A percentile compares a stretch with the other conserved stretches of the same genome.
Evolutionary conservation across 345 rosid genomes (phyloP).

Genomic region (Orychophragmus violaceus): DNA sequence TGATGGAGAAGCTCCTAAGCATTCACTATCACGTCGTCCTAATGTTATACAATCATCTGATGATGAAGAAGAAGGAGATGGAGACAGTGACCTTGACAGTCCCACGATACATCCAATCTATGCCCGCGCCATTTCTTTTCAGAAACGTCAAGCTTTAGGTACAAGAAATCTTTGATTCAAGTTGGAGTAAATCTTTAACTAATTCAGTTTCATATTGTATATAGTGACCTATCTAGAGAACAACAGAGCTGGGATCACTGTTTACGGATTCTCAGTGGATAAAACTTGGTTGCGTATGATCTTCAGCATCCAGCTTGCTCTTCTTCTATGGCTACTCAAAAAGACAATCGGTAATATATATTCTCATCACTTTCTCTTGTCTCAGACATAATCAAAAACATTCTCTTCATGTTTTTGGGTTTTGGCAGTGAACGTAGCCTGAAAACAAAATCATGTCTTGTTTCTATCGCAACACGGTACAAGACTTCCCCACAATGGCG

Average conservation of each 20-base stretch:
- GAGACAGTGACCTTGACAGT: conserved; percentile 49
- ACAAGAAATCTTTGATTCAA: conserved; percentile 1
- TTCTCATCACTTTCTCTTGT: not conserved
- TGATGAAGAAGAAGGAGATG: conserved; percentile 58
- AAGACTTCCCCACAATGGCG: not conserved
- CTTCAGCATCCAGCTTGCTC: conserved; percentile 66
- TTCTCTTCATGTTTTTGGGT: not conserved
- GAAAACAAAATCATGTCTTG: conserved; percentile 1
- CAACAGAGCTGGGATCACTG: conserved; percentile 77
- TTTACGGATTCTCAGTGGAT: conserved; percentile 71
- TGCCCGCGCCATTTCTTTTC: conserved; percentile 59
- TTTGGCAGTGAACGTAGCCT: conserved; percentile 29
- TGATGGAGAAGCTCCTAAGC: conserved; percentile 44
- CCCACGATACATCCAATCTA: conserved; percentile 44
- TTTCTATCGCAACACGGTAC: not conserved
- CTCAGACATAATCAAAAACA: not conserved
- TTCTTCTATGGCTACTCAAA: conserved; percentile 81
- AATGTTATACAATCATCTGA: conserved; percentile 34
- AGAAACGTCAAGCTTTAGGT: conserved; percentile 86
- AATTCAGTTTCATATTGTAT: not conserved
- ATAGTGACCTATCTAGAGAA: conserved; percentile 67
- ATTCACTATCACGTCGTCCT: conserved; percentile 28
- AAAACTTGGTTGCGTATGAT: conserved; percentile 74
- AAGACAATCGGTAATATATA: conserved; percentile 47
- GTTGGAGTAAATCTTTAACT: not conserved